A percentile compares a stretch with the other conserved stretches of the same genome.
Evolutionary conservation across 306 rosid species (phyloP).

Genomic region (Acacia acuminata): DNA sequence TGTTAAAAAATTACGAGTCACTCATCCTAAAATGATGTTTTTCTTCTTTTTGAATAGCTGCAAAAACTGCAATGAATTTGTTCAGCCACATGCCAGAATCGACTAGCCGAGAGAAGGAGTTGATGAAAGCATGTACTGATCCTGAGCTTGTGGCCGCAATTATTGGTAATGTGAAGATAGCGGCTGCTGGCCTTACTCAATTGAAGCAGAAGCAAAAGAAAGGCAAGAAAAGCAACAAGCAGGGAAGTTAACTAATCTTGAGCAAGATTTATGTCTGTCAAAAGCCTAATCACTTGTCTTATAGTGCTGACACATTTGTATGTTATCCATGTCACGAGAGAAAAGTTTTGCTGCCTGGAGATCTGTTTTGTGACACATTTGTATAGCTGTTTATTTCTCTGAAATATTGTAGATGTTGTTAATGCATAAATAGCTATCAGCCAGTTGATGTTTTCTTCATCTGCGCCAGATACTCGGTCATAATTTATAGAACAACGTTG

Average conservation of each 20-base stretch:
- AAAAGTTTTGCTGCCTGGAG: constrained; percentile 3
- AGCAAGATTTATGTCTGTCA: not conserved
- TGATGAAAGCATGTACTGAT: constrained; percentile 97
- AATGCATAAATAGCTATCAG: not conserved
- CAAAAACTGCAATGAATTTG: constrained; percentile 89
- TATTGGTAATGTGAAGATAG: constrained; percentile 81
- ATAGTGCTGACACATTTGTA: constrained; percentile 28
- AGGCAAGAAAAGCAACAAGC: constrained; percentile 70
- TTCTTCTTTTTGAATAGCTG: constrained; percentile 46
- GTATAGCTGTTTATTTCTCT: not conserved
- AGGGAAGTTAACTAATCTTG: constrained; percentile 29
- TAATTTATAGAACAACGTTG: not conserved
- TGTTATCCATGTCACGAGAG: constrained; percentile 30
- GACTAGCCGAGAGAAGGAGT: constrained; percentile 82
- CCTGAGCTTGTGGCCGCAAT: constrained; percentile 87
- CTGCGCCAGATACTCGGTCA: not conserved
- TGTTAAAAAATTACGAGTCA: constrained; percentile 10
- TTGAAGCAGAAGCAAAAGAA: constrained; percentile 95
- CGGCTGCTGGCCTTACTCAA: constrained; percentile 88
- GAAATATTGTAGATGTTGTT: not conserved
- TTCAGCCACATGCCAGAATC: constrained; percentile 94
- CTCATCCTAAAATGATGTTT: not conserved
- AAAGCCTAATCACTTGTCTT: not conserved
- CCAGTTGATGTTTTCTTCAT: not conserved
- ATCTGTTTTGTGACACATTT: not conserved